Evolutionary conservation across 352 stramenopile genomes (phyloP), one percentile per base, ranked within the genome.

Genomic region (Phytophthora quininea): DNA sequence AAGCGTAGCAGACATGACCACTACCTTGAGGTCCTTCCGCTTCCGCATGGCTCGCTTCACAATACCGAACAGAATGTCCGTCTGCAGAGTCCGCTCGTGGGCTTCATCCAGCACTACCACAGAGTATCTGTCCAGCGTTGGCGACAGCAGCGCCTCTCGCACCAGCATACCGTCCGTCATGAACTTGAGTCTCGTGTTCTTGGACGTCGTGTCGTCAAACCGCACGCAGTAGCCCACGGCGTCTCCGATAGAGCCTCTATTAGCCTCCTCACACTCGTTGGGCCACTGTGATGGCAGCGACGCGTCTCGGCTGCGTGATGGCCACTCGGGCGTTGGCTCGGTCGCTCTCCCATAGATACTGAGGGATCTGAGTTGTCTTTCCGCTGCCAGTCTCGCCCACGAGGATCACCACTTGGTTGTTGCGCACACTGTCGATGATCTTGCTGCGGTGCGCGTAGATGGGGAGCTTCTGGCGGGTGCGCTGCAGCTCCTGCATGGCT

Each of bases 1-100:
- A 29, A 99, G 77, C 35, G 97, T 99, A 43, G 97, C 98, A n/a
- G 94, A 99, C 96, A 99, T 99, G 61, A 99, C 94, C 30, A 99
- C 88, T 10, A 99, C 88, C 60, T 93, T 95, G n/a, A 99, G 78
- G 58, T 96, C 80, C 42, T 79, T 86, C 37, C 90, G 84, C 62
- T 87, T 89, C 42, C 88, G 70, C 72, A 96, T 76, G 24, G 90
- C 91, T 15, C 80, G 84, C 77, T 95, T 93, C 49, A 95, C 82
- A 64, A 98, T 93, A 6, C 85, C 78, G 64, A 93, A 93, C 38
- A 98, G 71, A 58, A 98, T 97, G 67, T 96, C 89, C n/a, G 88
- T 96, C 76, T 96, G 77, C 49, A 95, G 58, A 67, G 94, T 97
- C 24, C 85, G 83, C 64, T 93, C 91, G 74, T 93, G 88, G 30